Evolutionary conservation across 495 filamentous ascomycete genomes (phyloP), one percentile per base, ranked within the genome.

Genomic region (Endocarpon pusillum): DNA sequence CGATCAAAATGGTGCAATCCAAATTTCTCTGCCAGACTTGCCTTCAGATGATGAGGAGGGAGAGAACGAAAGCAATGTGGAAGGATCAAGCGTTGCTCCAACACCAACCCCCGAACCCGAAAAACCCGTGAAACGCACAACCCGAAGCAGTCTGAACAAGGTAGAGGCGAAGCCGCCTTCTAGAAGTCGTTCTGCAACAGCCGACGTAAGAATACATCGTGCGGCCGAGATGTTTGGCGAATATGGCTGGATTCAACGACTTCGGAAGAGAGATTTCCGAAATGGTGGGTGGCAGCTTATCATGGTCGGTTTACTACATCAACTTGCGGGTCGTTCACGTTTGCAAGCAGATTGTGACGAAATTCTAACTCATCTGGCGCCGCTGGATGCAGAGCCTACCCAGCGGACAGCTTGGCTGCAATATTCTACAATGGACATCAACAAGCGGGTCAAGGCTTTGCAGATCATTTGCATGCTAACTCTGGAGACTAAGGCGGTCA

Each of bases 261-360:
- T 93, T 14, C 70, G 71, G 43, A 77, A 78, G 39, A 76, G 89
- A 8, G 78, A 94, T 42, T 94, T 94, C 54, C 66, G 74, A 33
- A 71, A 89, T 24, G 91, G 87, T 33, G 85, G 83, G 20, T 97
- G 89, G 89, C 69, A 94, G 46, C 45, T 81, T 37, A 84, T 94
- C 35, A 66, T 97, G 48, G 73, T 93, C 20, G 89, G 89, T 8
- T 57, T 96, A 10, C 51, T 97, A 15, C 64, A 92, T 40, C 82
- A 85, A 42, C 62, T 97, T 7, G 89, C 87, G 11, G 71, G 74
- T 48, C 73, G 69, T 32, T 69, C 73, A n/a, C 63, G 72, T 8
- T 64, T 71, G 28, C 66, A 79, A 32, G 64, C 67, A n/a, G 50
- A 55, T 18, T 94, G 85, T 47, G 82, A 93, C 41, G 67, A 77